Base-by-base conservation (phyloP, 2,329 filamentous ascomycete species). In the Beauveria pseudobassiana region DNA sequence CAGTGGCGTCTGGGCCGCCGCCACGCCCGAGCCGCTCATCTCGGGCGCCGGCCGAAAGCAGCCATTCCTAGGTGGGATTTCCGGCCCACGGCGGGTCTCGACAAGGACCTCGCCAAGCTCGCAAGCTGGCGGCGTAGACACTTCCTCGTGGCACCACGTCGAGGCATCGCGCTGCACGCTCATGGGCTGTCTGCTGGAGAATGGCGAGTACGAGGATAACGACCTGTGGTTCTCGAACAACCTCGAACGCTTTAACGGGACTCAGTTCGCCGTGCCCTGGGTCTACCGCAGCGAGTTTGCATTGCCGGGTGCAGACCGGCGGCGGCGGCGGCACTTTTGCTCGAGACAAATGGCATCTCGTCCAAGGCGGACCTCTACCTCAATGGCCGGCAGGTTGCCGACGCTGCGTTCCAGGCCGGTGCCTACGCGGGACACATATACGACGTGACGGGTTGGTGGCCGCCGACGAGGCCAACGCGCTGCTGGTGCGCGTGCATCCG, bases 361-460 rank as follows among this genome's bases (percentile, higher is more conserved):
- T 85, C 84, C 1, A 78, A 78, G 38, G 85, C 82, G 1, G 84
- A 87, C 64, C 78, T 88, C 6, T 86, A 77, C 62, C 63, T 87
- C 54, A 87, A 87, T 62, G 83, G 84, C 14, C 70, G 74, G 34
- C 72, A 78, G 62, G 69, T 87, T 18, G 82, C 77, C 2, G 75
- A 76, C 30, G 80, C 76, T 5, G 65, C 73, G 0, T 65, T 72
- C 7, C 84, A 87, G 65, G 75, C 76, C 9, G 85, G 85, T 2
- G 76, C 84, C 0, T 87, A 86, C 56, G 80, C 71, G 0, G 85
- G 85, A 0, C 76, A 80, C 42, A 74, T 72, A 2, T 85, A 82
- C 67, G 82, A 87, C 24, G 72, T 88, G 28, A 83, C 83, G 0
- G 63, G 9, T 46, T 82, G 0, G 71, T 82, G 0, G 71, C 73